phyloP scores from a whole-genome alignment of 176 grass and related monocot genomes.

The Eragrostis curvula region DNA sequence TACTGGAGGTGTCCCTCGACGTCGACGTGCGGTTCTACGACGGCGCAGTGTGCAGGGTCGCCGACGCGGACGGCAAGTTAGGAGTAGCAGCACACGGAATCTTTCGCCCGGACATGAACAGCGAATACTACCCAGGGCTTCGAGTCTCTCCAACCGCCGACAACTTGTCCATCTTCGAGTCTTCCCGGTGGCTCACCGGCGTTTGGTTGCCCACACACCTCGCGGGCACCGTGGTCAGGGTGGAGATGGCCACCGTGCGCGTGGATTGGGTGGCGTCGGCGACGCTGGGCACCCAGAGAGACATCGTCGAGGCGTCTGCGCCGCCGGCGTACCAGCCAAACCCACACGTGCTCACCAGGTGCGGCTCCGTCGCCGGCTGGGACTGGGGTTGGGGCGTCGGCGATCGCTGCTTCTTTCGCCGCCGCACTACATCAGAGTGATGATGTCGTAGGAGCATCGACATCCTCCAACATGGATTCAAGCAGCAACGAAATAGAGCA shows the following conservation, averaged over 20 bases:
- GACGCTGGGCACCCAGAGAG: not conserved
- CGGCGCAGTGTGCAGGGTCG: not conserved
- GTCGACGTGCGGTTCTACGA: not conserved
- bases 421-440: no score
- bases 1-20: not conserved
- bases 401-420: not conserved
- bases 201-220: not conserved
- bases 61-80: no score
- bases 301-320: not conserved
- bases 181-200: not conserved
- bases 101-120: no score
- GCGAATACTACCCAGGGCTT: not conserved
- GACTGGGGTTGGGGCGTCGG: not conserved
- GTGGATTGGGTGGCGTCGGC: conserved; percentile 19
- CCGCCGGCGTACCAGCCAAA: not conserved
- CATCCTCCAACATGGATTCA: no score
- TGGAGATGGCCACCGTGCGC: not conserved
- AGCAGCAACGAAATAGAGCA: no score
- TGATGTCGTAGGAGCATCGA: no score
- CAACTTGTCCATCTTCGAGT: not conserved
- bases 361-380: not conserved
- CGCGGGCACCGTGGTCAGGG: not conserved
- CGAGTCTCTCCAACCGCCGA: not conserved
- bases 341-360: not conserved
- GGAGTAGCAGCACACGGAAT: no score